phyloP scores from a whole-genome alignment of 495 filamentous ascomycete genomes.

The Aspergillus indologenus region DNA sequence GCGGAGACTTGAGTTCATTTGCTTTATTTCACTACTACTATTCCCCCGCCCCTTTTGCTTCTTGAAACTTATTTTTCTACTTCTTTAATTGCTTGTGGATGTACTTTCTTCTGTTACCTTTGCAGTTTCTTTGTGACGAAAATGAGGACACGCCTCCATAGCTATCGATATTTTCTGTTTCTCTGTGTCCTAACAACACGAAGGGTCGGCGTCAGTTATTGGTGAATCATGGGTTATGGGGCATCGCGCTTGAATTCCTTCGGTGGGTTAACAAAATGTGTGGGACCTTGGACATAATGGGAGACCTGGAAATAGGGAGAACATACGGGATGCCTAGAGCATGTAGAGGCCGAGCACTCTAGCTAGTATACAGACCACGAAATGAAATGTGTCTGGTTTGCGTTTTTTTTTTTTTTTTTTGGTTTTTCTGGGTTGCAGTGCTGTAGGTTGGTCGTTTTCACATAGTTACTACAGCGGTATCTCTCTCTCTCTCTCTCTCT shows the following conservation, averaged over 20 bases:
- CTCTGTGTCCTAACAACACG: constrained; percentile 22
- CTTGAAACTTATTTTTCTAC: constrained; percentile 22
- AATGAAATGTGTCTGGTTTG: constrained; percentile 27
- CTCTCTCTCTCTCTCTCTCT: too few species aligned
- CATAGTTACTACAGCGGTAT: too few species aligned
- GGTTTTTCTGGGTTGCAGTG: too few species aligned
- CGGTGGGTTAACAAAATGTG: constrained; percentile 20
- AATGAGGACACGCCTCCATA: constrained; percentile 25
- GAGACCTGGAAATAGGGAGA: constrained; percentile 20
- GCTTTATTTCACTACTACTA: constrained; percentile 21
- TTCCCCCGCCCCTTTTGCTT: constrained; percentile 19
- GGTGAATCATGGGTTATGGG: constrained; percentile 24
- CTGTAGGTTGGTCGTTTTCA: too few species aligned
- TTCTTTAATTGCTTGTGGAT: constrained; percentile 25
- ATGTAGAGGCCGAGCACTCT: constrained; percentile 20
- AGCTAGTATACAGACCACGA: constrained; percentile 31
- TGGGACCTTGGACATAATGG: constrained; percentile 29
- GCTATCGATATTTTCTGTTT: constrained; percentile 27
- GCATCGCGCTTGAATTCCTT: constrained; percentile 20
- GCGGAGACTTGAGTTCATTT: constrained; percentile 24
- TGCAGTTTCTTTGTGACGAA: constrained; percentile 25
- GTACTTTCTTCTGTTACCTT: constrained; percentile 21
- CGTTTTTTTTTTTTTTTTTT: constrained; percentile 6
- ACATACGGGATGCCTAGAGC: constrained; percentile 19
- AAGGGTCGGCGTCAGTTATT: constrained; percentile 31